phyloP scores from a whole-genome alignment of 2,329 filamentous ascomycete species.

The Aureobasidium namibiae region DNA sequence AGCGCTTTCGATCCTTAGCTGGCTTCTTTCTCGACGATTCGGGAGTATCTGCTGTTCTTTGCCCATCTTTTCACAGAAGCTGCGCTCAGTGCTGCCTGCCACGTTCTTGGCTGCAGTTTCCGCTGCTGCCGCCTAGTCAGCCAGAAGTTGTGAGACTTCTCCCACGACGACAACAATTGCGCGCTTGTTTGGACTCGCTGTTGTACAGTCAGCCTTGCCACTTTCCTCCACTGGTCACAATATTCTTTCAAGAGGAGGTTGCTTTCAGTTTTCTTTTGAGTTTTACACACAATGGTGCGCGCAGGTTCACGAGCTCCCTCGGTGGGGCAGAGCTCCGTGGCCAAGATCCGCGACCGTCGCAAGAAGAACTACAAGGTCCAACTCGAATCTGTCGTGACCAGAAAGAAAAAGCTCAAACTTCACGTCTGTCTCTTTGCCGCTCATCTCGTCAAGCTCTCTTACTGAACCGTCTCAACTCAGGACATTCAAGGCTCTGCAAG shows the following conservation, averaged over 20 bases:
- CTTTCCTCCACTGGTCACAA: neutral
- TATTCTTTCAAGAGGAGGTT: neutral
- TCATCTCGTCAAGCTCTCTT: neutral
- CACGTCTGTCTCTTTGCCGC: conserved; percentile 28
- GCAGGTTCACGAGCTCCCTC: conserved; percentile 10
- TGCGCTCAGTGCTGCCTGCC: neutral
- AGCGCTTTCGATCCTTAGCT: neutral
- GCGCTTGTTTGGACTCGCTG: neutral
- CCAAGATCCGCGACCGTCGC: conserved; percentile 22
- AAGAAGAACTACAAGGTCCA: conserved; percentile 50
- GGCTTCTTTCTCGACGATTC: neutral
- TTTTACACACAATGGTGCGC: conserved; percentile 6
- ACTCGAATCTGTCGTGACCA: conserved; percentile 48
- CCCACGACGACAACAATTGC: neutral
- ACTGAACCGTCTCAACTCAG: neutral
- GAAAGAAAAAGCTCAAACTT: conserved; percentile 52
- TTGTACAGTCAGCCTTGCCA: neutral
- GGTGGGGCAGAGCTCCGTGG: conserved; percentile 1
- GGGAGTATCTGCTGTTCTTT: neutral
- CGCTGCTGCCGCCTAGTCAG: neutral
- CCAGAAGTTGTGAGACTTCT: neutral
- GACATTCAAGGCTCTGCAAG: conserved; percentile 19
- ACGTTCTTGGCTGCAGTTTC: too few relatives aligned
- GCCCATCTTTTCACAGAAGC: neutral
- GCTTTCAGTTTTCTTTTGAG: neutral